These are phyloP conservation scores for Madurella mycetomatis DNA, from an alignment of 2,329 filamentous ascomycete genomes.

Conservation along the genomic window DNA sequence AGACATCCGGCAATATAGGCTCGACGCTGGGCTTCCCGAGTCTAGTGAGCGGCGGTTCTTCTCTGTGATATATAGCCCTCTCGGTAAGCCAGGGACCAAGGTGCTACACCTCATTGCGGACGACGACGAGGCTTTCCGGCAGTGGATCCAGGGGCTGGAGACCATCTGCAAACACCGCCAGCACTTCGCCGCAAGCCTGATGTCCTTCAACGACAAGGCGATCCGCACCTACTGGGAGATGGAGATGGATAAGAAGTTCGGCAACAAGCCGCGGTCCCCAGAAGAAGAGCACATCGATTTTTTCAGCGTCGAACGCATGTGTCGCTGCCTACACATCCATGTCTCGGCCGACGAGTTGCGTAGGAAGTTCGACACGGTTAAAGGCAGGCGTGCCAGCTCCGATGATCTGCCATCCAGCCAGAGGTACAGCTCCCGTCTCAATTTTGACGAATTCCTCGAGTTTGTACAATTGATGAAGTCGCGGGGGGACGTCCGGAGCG, in stretches of 20 bases:
- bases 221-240: conserved; percentile 80
- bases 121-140: conserved; percentile 63
- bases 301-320: conserved; percentile 73
- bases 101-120: conserved; percentile 83
- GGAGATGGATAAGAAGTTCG: conserved; percentile 69
- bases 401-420: conserved; percentile 21
- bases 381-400: conserved; percentile 13
- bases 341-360: conserved; percentile 71
- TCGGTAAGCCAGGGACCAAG: conserved; percentile 77
- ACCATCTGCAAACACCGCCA: conserved; percentile 81
- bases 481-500: conserved; percentile 70
- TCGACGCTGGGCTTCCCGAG: conserved; percentile 70
- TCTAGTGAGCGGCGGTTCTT: conserved; percentile 72
- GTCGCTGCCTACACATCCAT: conserved; percentile 88
- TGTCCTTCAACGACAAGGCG: conserved; percentile 78
- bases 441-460: conserved; percentile 74
- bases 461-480: conserved; percentile 82
- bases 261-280: conserved; percentile 44
- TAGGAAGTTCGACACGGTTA: conserved; percentile 57
- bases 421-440: conserved; percentile 60
- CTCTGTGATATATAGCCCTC: conserved; percentile 80
- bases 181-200: conserved; percentile 83
- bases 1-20: conserved; percentile 83
- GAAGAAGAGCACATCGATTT: conserved; percentile 72
- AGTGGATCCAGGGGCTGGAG: conserved; percentile 82